Percentiles rank a stretch among this genome's conserved stretches.
Evolutionary conservation across 176 grass and related monocot genomes (phyloP).

Genomic region (Luzula sylvatica): DNA sequence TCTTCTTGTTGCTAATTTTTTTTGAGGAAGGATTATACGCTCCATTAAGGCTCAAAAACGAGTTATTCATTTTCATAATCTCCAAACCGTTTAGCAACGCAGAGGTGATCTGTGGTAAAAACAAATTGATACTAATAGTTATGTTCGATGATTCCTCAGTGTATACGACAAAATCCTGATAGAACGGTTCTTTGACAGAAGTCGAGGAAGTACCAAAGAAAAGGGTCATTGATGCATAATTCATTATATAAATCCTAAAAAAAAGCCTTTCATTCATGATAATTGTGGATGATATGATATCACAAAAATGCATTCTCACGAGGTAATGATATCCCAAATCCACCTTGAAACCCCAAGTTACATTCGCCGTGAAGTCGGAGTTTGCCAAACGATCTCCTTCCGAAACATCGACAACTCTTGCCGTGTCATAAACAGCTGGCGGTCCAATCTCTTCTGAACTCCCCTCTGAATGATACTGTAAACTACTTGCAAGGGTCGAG

Average conservation of each 20-base stretch:
- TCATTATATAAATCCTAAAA: constrained; percentile 29
- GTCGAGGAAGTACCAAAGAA: background rate
- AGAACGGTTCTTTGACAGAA: constrained; percentile 9
- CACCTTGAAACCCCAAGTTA: constrained; percentile 29
- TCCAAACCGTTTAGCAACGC: constrained; percentile 71
- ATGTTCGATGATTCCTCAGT: background rate
- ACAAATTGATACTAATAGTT: constrained; percentile 24
- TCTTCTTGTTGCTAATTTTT: background rate
- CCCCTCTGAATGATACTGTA: background rate
- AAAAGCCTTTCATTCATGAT: background rate
- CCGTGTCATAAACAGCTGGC: constrained; percentile 10
- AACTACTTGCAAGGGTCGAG: background rate
- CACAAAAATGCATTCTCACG: constrained; percentile 42
- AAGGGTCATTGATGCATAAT: background rate
- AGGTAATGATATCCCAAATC: constrained; percentile 16
- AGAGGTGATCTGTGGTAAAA: background rate
- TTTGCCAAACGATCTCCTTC: background rate
- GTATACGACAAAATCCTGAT: background rate
- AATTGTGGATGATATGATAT: background rate
- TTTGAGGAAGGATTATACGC: background rate
- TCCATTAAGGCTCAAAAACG: background rate
- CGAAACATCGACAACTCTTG: background rate
- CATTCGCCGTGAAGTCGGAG: constrained; percentile 16
- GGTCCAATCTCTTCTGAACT: constrained; percentile 27
- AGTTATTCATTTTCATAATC: constrained; percentile 41